phyloP scores from a whole-genome alignment of 352 stramenopile genomes.

The Thraustochytrium striatum region DNA sequence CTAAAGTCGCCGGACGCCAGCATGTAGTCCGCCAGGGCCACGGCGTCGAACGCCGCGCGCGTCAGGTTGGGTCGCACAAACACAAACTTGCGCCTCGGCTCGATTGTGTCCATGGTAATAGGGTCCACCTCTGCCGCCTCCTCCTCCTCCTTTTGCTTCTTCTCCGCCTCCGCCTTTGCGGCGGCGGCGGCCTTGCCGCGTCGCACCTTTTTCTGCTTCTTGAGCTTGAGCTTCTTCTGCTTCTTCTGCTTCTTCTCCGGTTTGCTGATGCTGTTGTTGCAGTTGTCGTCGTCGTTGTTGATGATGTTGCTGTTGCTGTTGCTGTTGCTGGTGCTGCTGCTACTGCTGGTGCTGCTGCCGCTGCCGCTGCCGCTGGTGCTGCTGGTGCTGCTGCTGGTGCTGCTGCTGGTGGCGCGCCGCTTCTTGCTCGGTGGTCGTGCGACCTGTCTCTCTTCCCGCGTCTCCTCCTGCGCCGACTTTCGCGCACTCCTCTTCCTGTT shows the following conservation, averaged over 20 bases:
- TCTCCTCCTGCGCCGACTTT: too few relatives aligned
- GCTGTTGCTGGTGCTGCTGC: too few relatives aligned
- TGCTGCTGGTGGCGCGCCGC: too few relatives aligned
- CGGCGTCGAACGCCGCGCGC: not conserved
- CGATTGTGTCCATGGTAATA: slow-evolving; percentile 20
- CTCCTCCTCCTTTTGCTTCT: not conserved
- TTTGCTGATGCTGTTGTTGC: not conserved
- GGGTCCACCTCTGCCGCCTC: not conserved
- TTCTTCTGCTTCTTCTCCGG: slow-evolving; percentile 32
- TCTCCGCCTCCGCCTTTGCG: not conserved
- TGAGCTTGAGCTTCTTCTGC: not conserved
- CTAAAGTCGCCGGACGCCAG: slow-evolving; percentile 30
- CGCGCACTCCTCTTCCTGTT: too few relatives aligned
- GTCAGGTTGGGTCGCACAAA: slow-evolving; percentile 1
- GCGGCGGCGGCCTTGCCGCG: not conserved
- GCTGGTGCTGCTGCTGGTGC: too few relatives aligned
- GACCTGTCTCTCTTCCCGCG: too few relatives aligned
- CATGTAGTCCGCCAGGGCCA: slow-evolving; percentile 27
- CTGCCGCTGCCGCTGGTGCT: too few relatives aligned
- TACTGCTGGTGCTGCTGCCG: too few relatives aligned
- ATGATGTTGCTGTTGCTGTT: not conserved
- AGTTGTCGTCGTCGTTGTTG: too few relatives aligned
- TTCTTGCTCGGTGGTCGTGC: too few relatives aligned
- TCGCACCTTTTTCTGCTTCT: not conserved
- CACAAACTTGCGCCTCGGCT: not conserved